phyloP scores from a whole-genome alignment of 441 rosid species.

The Populus hybrid region DNA sequence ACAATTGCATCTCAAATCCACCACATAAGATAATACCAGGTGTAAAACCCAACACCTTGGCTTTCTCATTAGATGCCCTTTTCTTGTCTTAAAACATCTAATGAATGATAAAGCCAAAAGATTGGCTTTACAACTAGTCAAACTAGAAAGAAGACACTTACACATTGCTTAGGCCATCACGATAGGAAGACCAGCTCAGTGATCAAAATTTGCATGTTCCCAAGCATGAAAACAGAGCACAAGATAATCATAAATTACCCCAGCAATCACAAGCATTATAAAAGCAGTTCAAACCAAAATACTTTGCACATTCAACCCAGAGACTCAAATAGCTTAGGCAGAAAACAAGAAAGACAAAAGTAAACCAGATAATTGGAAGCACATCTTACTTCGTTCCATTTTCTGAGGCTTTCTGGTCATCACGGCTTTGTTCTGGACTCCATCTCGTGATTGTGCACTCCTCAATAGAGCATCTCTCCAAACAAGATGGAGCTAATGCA shows the following conservation, averaged over 20 bases:
- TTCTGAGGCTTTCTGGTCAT: slow-evolving; percentile 29
- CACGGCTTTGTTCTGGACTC: slow-evolving; percentile 42
- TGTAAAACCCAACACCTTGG: not conserved
- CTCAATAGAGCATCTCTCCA: slow-evolving; percentile 40
- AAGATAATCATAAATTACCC: not conserved
- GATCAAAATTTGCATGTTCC: not conserved
- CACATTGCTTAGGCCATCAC: not conserved
- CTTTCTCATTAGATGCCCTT: not conserved
- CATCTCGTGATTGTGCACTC: slow-evolving; percentile 53
- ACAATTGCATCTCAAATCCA: not conserved
- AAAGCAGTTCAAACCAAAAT: not conserved
- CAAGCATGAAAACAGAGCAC: not conserved
- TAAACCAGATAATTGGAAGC: not conserved
- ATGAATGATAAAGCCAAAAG: not conserved
- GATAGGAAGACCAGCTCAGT: not conserved
- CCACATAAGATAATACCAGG: not conserved
- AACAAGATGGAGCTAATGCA: slow-evolving; percentile 32
- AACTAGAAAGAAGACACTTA: not conserved
- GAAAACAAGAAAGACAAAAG: no score
- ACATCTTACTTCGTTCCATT: slow-evolving; percentile 14
- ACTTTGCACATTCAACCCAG: not conserved
- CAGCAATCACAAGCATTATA: not conserved
- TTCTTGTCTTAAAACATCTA: not conserved
- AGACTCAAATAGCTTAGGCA: no score
- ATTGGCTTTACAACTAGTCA: not conserved